These are phyloP conservation scores for Retiboletus flavoniger DNA, from an alignment of 1,284 basidiomycete genomes.

Conservation along the genomic window DNA sequence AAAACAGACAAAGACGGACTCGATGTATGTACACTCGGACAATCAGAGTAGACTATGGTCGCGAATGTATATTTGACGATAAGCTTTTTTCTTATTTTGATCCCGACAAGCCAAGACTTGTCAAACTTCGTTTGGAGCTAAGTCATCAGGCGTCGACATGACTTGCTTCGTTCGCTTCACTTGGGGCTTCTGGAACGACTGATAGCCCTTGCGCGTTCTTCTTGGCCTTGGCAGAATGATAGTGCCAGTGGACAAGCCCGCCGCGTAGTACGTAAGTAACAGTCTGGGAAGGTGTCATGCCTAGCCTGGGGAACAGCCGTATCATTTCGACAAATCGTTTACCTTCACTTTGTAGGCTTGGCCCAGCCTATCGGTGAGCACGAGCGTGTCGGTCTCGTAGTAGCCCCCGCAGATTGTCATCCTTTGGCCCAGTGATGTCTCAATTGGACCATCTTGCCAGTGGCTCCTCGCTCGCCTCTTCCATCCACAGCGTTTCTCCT, in stretches of 20 bases:
- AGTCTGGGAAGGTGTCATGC: neutral
- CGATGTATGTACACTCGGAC: conserved; percentile 16
- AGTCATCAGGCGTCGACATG: too few species aligned
- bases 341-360: neutral
- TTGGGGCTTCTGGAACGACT: neutral
- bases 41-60: neutral
- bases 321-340: neutral
- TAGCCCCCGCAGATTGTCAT: neutral
- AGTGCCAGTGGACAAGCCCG: too few species aligned
- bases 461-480: conserved; percentile 2
- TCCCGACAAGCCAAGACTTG: too few species aligned
- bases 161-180: neutral
- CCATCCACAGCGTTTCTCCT: conserved; percentile 13
- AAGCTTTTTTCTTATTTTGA: too few species aligned
- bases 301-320: neutral
- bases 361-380: neutral
- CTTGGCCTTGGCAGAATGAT: conserved; percentile 8
- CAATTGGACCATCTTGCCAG: neutral
- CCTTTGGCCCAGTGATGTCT: conserved; percentile 19
- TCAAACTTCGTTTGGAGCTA: too few species aligned
- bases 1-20: conserved; percentile 21
- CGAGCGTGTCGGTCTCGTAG: too few species aligned
- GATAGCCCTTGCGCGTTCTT: neutral
- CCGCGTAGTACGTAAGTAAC: conserved; percentile 9
- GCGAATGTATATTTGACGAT: neutral